Evolutionary conservation across 352 stramenopile genomes (phyloP).

Genomic region (Phytophthora cajani): DNA sequence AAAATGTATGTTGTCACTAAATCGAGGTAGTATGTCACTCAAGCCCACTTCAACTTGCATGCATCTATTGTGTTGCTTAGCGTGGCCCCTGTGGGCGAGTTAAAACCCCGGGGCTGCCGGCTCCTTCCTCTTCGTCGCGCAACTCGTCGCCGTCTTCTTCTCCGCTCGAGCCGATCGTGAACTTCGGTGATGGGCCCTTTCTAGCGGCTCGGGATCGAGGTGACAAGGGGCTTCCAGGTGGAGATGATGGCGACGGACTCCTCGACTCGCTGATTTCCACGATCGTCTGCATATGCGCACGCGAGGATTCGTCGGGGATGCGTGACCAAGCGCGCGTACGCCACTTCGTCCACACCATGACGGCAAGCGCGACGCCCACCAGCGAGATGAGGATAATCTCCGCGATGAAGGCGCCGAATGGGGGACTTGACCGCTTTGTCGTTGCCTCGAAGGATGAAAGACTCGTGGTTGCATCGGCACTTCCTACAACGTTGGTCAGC

Average conservation of each 20-base stretch:
- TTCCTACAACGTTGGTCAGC: slow-evolving; percentile 7
- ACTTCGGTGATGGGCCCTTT: slow-evolving; percentile 41
- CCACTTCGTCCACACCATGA: slow-evolving; percentile 56
- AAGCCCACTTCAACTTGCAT: neutral
- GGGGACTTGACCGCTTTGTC: slow-evolving; percentile 26
- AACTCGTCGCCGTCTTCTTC: slow-evolving; percentile 47
- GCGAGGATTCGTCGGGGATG: slow-evolving; percentile 50
- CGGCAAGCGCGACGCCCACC: slow-evolving; percentile 60
- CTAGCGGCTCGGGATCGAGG: slow-evolving; percentile 37
- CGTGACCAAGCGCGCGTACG: slow-evolving; percentile 66
- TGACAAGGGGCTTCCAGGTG: slow-evolving; percentile 31
- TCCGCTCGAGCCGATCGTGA: slow-evolving; percentile 53
- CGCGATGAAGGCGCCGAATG: slow-evolving; percentile 49
- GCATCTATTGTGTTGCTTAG: neutral
- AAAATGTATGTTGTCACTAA: slow-evolving; percentile 2
- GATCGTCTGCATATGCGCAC: slow-evolving; percentile 25
- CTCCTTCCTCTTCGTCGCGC: slow-evolving; percentile 21
- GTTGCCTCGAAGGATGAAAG: slow-evolving; percentile 2
- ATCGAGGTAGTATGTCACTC: neutral
- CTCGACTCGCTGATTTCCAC: slow-evolving; percentile 28
- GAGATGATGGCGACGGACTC: slow-evolving; percentile 20
- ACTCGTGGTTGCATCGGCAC: slow-evolving; percentile 4
- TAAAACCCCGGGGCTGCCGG: slow-evolving; percentile 1
- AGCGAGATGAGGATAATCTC: slow-evolving; percentile 63
- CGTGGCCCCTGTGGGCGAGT: slow-evolving; percentile 7